Percentiles rank a stretch among this genome's conserved stretches.
Evolutionary conservation across 306 rosid species (phyloP).

Genomic region (Casuarina cunninghamiana): DNA sequence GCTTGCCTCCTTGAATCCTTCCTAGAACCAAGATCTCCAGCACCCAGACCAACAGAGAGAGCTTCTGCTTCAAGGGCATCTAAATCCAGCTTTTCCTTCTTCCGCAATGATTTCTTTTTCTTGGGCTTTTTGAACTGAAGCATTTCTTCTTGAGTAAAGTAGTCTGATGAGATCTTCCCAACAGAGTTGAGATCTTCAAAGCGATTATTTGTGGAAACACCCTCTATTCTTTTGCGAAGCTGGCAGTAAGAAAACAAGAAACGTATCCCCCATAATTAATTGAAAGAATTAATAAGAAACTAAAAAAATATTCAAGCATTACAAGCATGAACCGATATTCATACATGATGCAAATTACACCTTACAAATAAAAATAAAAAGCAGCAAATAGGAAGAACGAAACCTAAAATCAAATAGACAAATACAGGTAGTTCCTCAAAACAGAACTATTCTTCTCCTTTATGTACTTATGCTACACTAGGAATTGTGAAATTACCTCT

Average conservation of each 20-base stretch:
- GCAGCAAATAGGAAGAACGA: neutral
- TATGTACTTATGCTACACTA: conserved; percentile 4
- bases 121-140: conserved; percentile 82
- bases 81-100: conserved; percentile 87
- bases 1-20: conserved; percentile 68
- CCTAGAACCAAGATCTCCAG: conserved; percentile 87
- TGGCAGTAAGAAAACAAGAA: conserved; percentile 29
- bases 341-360: neutral
- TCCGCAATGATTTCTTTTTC: conserved; percentile 88
- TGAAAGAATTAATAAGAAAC: neutral
- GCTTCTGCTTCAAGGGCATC: conserved; percentile 98
- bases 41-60: conserved; percentile 85
- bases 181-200: conserved; percentile 70
- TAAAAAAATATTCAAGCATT: conserved; percentile 12
- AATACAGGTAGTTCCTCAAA: conserved; percentile 3
- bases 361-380: neutral
- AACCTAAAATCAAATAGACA: neutral
- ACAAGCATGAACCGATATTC: neutral
- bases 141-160: conserved; percentile 87
- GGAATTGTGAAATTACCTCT: conserved; percentile 55
- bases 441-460: conserved; percentile 12
- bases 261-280: neutral
- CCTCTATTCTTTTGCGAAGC: conserved; percentile 79
- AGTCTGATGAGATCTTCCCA: conserved; percentile 72
- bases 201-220: conserved; percentile 45